Evolutionary conservation across 768 basidiomycete species (phyloP), one percentile per base, ranked within the genome.

Genomic region (Galerina marginata): DNA sequence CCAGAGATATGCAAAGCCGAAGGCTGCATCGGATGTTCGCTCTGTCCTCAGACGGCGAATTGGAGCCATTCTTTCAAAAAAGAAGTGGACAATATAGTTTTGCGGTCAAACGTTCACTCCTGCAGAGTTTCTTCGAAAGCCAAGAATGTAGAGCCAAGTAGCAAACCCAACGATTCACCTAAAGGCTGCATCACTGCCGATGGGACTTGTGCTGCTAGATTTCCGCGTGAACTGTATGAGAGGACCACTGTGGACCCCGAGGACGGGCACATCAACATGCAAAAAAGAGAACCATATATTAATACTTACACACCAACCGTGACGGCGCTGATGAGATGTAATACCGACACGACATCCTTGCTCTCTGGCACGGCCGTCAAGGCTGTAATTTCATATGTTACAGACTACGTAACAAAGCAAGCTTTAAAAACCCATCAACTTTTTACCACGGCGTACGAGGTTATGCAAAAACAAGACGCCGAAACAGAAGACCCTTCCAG

Each of bases 301-400:
- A 83, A 83, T 54, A 76, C 67, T 0, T 69, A 74, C 20, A 70
- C 71, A 7, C 57, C 70, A 9, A 23, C 58, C 0, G 2, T 80
- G 0, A 72, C 75, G 1, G 79, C 78, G 64, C 20, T 77, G 0
- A 16, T 78, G 2, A 40, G 74, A 7, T 77, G 75, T 50, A 81
- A 81, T 52, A 74, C 76, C 5, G 78, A 81, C 66, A 71, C 77
- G 0, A 75, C 77, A 0, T 72, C 73, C 55, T 50, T 81, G 1
- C 51, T 74, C 11, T 79, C 76, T n/a, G 79, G 79, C 0, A 54
- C 52, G n/a, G 36, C 52, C 1, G 26, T 54, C 1, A 54, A 54
- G 20, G 37, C 52, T 2, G 39, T 54, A 3, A 38, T 54, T 23
- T 11, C 37, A 1, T 54, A 54, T 23, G 39, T 54, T 0, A 20